Percentiles rank a stretch among this genome's conserved stretches.
phyloP scores from a whole-genome alignment of 352 stramenopile species.

The Blastocystis sp. region DNA sequence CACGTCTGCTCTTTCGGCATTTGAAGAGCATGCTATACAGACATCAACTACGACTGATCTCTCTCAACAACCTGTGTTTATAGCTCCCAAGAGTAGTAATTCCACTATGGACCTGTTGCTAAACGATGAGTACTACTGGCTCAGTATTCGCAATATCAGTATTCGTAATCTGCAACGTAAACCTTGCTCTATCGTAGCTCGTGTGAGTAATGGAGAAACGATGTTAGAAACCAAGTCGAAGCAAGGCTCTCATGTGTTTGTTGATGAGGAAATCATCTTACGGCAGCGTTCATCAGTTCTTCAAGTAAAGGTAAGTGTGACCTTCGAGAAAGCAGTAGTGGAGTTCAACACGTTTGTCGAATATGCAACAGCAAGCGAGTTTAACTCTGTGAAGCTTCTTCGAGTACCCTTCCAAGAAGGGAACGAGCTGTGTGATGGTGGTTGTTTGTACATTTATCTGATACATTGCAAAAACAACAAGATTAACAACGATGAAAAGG shows the following conservation, averaged over 20 bases:
- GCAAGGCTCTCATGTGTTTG: neutral
- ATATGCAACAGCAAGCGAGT: neutral
- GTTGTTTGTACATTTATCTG: neutral
- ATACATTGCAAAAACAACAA: slow-evolving; percentile 24
- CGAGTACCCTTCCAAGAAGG: neutral
- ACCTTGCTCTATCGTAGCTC: neutral
- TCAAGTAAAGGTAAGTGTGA: neutral
- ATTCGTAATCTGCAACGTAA: neutral
- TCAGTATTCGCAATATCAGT: neutral
- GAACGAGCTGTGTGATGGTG: neutral
- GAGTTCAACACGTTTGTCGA: neutral
- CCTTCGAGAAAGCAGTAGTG: neutral
- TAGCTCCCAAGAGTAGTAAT: neutral
- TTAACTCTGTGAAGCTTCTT: neutral
- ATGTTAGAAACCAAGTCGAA: neutral
- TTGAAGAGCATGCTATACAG: slow-evolving; percentile 12
- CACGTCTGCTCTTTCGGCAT: neutral
- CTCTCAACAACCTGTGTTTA: neutral
- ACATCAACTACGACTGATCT: neutral
- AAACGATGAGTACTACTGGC: slow-evolving; percentile 49
- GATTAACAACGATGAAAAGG: slow-evolving; percentile 2
- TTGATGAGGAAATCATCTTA: neutral
- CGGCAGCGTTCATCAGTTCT: neutral
- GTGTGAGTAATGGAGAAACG: slow-evolving; percentile 3
- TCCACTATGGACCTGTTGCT: neutral